Base-by-base conservation (phyloP, 345 rosid species). In the Hirschfeldia incana region DNA sequence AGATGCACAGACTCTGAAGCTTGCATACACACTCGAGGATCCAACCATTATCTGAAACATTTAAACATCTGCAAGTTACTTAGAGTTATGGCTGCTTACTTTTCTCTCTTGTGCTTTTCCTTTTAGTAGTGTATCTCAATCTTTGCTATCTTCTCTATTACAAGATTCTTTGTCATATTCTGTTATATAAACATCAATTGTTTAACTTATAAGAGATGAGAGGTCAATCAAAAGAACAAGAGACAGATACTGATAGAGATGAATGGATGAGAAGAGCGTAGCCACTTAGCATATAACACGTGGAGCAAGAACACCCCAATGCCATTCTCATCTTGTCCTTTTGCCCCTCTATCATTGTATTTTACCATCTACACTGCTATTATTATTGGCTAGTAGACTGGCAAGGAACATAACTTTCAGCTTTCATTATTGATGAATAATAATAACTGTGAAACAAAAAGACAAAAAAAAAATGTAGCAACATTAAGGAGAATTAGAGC, bases 41-140 rank as follows among this genome's bases (percentile, higher is more conserved):
- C 98, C 97, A n/a, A 86, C 95, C 76, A 92, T 85, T 2, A 97
- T 94, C 76, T 94, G 95, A 76, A 94, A 90, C 65, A 92, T 89
- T 63, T 90, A 92, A 0, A 97, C 97, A 94, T 90, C 87, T 91
- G 94, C 76, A 94, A 87, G 86, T 91, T 92, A 69, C 90, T 91
- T 62, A 91, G 57, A 5, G 97, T 94, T 90, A 92, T 89, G 30
- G 88, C 88, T 77, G 94, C 86, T 84, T 92, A 6, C 67, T 81
- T 84, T 90, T 92, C 85, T 92, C 98, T 79, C 91, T 95, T 0
- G 95, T 94, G 21, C 21, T 73, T 81, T 92, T 16, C 83, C 85
- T 82, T 89, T 88, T 62, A 86, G 72, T 30, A 76, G 70, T 33
- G 37, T 9, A 37, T 37, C 73, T 91, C 92, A 68, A 90, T 79